phyloP scores from a whole-genome alignment of 495 filamentous ascomycete genomes.

The Neurospora sp. region DNA sequence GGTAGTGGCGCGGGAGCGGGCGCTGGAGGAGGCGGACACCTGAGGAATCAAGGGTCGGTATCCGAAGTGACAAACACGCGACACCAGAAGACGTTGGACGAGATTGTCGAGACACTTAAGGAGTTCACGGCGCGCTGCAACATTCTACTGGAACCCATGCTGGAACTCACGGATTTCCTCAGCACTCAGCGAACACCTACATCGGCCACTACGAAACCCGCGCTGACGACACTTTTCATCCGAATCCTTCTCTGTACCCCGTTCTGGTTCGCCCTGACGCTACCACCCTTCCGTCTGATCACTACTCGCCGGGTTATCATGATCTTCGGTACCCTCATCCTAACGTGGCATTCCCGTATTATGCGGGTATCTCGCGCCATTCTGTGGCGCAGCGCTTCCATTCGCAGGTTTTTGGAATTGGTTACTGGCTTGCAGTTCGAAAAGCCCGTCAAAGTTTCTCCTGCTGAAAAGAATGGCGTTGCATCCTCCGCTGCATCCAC shows the following conservation, averaged over 20 bases:
- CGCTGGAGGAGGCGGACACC: constrained; percentile 38
- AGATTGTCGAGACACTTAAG: constrained; percentile 88
- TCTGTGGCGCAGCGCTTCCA: constrained; percentile 72
- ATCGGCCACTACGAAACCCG: constrained; percentile 83
- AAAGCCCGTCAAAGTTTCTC: constrained; percentile 16
- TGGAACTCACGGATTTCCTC: constrained; percentile 83
- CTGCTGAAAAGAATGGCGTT: background rate
- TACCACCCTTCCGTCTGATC: constrained; percentile 75
- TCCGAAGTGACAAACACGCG: constrained; percentile 55
- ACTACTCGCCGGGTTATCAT: constrained; percentile 78
- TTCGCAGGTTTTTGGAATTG: constrained; percentile 55
- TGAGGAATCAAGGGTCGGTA: constrained; percentile 24
- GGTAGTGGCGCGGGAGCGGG: constrained; percentile 4
- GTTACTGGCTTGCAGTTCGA: constrained; percentile 75
- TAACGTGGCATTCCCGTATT: constrained; percentile 87
- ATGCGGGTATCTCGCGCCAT: constrained; percentile 77
- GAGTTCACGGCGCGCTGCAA: constrained; percentile 85
- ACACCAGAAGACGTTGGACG: constrained; percentile 78
- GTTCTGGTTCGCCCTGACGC: constrained; percentile 71
- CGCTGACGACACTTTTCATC: constrained; percentile 79
- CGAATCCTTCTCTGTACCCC: constrained; percentile 82
- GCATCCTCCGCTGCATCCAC: constrained; percentile 9
- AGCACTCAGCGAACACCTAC: constrained; percentile 87
- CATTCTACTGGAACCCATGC: constrained; percentile 77
- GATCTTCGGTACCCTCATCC: constrained; percentile 63